Base-by-base conservation (phyloP, 768 basidiomycete genomes). In the Boletellus emodensis region DNA sequence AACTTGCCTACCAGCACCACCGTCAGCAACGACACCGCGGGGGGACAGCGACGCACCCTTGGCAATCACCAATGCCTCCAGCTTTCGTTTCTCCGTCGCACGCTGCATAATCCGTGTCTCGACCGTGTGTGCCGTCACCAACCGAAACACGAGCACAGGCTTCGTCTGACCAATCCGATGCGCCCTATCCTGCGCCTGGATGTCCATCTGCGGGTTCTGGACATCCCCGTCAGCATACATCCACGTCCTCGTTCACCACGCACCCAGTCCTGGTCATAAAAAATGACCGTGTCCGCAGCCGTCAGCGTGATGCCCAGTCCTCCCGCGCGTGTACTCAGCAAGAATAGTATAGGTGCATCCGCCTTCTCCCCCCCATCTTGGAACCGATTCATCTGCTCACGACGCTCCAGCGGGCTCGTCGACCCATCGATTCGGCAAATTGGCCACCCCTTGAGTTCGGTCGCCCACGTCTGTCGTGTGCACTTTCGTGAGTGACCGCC, bases 221-320 rank as follows among this genome's bases (percentile, higher is more conserved):
- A 33, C 11, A 17, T 8, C 37, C 32, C 17, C n/a, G 33, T 61
- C 15, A 60, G 22, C 10, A 6, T 10, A 33, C 18, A 2, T 22
- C 11, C 40, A 13, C 33, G 5, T 15, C 15, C 17, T 56, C 17
- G 46, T 11, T n/a, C 20, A 46, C 55, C 15, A 52, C 58, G 13
- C 41, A 61, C 65, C 67, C 55, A 61, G 36, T 57, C 60, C 42
- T 60, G 60, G 44, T 61, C 53, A 35, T 52, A 55, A 22, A 64
- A 60, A 26, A 60, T 53, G 40, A 67, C 66, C 15, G 66, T 69
- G 12, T 69, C 66, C 8, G 66, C 66, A 1, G 95, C 94, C 1
- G 92, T 95, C 52, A 99, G 71, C 65, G 97, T 98, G 70, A 98
- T 94, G 37, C 95, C 95, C 49, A 99, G 74, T 26, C 96, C 96